Base-by-base conservation (phyloP, 2,329 filamentous ascomycete genomes). In the Camillea tinctor region DNA sequence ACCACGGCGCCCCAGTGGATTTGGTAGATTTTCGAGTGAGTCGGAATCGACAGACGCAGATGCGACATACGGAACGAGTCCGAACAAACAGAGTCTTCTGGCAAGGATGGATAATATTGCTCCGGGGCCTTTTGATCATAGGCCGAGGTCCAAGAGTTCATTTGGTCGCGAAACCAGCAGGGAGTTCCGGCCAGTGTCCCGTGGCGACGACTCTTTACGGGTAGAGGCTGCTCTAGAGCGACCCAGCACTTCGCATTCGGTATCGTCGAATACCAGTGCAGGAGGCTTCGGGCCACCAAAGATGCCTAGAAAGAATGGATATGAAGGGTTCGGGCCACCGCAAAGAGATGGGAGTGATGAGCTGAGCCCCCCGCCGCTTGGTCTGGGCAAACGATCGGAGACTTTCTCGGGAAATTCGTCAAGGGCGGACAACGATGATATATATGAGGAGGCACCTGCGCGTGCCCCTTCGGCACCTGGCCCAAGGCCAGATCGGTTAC, bases 101-200 rank as follows among this genome's bases (percentile, higher is more conserved):
- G 81, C 84, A 63, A 83, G 86, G 55, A 85, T 91, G 80, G 84
- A 90, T 65, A 82, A 78, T 8, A 88, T 91, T 68, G 81, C 85
- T 1, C 85, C 88, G 1, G 88, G 87, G 0, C 88, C 88, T 0
- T 90, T 91, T 67, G 85, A 87, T 63, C 74, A 76, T 65, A 76
- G 74, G 65, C 64, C 64, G 36, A 59, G 65, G 23, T 66, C 65
- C n/a, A 68, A 71, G 15, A 77, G 77, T 50, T 69, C 73, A 1
- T 75, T 76, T 30, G 68, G 74, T 3, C 66, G 68, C n/a, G 72
- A 68, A 52, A 65, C 71, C 8, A 69, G 65, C 60, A 65, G 61
- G 51, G 66, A 67, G 52, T 60, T 64, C 13, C 52, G 49, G 2
- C 49, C 57, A 9, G 68, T 69, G 13, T 58, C 61, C 1, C 36